Evolutionary conservation across 306 rosid genomes (phyloP).

Genomic region (Adenanthera pavonina): DNA sequence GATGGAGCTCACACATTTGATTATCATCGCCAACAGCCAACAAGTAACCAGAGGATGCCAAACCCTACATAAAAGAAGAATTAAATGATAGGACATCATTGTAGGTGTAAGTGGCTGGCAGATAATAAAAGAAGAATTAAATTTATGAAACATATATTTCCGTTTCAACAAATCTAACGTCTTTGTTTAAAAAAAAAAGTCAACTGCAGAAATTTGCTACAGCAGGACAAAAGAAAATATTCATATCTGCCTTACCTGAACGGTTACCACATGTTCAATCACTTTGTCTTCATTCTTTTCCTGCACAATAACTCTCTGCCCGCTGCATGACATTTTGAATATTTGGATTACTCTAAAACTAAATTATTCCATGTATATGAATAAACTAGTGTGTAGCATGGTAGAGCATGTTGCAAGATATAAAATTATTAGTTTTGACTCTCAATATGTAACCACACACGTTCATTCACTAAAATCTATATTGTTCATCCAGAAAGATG

Average conservation of each 20-base stretch:
- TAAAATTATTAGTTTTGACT: conserved; percentile 22
- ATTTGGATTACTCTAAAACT: conserved; percentile 17
- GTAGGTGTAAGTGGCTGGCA: neutral
- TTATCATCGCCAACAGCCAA: conserved; percentile 70
- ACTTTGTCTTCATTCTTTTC: conserved; percentile 75
- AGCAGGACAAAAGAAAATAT: conserved; percentile 26
- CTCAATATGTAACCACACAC: neutral
- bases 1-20: conserved; percentile 76
- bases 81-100: conserved; percentile 1
- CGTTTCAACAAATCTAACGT: conserved; percentile 21
- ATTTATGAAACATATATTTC: conserved; percentile 11
- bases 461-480: neutral
- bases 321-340: conserved; percentile 61
- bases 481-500: conserved; percentile 9
- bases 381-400: neutral
- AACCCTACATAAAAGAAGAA: conserved; percentile 41
- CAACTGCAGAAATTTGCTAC: conserved; percentile 15
- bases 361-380: conserved; percentile 29
- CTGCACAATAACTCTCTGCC: conserved; percentile 83
- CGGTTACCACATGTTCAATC: conserved; percentile 77
- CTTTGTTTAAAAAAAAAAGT: neutral
- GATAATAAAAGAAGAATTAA: neutral
- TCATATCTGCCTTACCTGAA: conserved; percentile 71
- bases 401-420: neutral
- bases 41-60: conserved; percentile 42